A percentile compares a stretch with the other conserved stretches of the same genome.
Conservation (phyloP, 768 basidiomycete species). For the Melanogaster broomeanus region DNA sequence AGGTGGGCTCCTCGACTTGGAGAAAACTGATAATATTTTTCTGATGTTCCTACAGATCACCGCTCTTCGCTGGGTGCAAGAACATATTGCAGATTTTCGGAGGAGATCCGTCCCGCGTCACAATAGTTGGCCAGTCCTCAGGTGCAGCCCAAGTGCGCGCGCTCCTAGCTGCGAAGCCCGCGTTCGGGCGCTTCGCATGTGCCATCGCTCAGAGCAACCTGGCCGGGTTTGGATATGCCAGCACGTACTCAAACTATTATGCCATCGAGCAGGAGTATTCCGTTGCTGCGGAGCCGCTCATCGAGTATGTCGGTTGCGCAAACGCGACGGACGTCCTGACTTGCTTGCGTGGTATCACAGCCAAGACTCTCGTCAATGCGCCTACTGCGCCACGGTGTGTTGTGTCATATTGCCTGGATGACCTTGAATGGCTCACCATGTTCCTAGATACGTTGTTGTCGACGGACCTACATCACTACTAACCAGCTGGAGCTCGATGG, state of each 20-base stretch:
- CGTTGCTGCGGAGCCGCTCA: constrained; percentile 38
- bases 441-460: constrained; percentile 40
- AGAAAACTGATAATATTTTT: not conserved
- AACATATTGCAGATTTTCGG: constrained; percentile 57
- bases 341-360: constrained; percentile 6
- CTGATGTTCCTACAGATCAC: too few species aligned
- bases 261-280: constrained; percentile 41
- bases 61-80: constrained; percentile 47
- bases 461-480: constrained; percentile 50
- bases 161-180: constrained; percentile 35
- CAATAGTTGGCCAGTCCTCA: constrained; percentile 57
- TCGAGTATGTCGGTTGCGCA: constrained; percentile 41
- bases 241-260: constrained; percentile 50
- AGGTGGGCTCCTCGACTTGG: not conserved
- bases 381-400: constrained; percentile 4
- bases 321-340: constrained; percentile 6
- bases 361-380: constrained; percentile 6
- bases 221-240: constrained; percentile 49
- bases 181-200: constrained; percentile 40
- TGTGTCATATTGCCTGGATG: constrained; percentile 6
- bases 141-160: constrained; percentile 48
- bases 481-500: too few species aligned
- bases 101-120: constrained; percentile 53
- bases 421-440: not conserved
- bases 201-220: constrained; percentile 49